Evolutionary conservation across 768 basidiomycete species (phyloP), one percentile per base, ranked within the genome.

Genomic region (Russula virescens): DNA sequence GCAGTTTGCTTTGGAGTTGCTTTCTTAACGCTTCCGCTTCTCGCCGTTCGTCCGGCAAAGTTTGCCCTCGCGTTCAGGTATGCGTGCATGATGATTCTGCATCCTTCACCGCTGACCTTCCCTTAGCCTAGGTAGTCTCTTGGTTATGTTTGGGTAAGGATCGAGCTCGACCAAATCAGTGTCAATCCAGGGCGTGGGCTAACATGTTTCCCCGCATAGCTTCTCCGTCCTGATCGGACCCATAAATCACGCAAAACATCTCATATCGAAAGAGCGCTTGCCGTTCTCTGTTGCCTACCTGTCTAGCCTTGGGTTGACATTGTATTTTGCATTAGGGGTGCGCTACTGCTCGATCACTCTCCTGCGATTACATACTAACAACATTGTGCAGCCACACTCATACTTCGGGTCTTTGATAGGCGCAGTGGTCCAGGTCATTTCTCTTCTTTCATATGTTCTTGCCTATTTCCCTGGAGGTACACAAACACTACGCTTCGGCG

Each of bases 401-500:
- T 94, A 93, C 64, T 66, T 99, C 31, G 92, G 93, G 9, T 95
- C 92, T 1, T 75, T 99, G 43, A 71, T 97, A 58, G 85, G 85
- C 35, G 94, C 90, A 14, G 81, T 86, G 40, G 79, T 97, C 4
- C 94, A 92, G 83, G 84, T 97, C 45, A 76, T 90, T 48, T 86
- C 95, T 2, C 83, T 99, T 19, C 78, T 97, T 16, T 81, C 89
- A 16, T 99, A 99, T 71, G 81, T 98, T 8, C 79, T 94, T 19
- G 94, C 94, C 0, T 98, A 98, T 76, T 98, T 99, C 75, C 97
- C 97, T 21, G 94, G 91, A 11, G 96, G 88, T 31, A 81, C 80
- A 31, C 86, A 88, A 68, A 93, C 92, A 1, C 78, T 94, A 23
- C 83, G 88, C 23, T 81, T 94, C 69, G 93, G 92, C 7, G 84